phyloP scores from a whole-genome alignment of 2,329 filamentous ascomycete genomes.

The Talaromyces marneffei region DNA sequence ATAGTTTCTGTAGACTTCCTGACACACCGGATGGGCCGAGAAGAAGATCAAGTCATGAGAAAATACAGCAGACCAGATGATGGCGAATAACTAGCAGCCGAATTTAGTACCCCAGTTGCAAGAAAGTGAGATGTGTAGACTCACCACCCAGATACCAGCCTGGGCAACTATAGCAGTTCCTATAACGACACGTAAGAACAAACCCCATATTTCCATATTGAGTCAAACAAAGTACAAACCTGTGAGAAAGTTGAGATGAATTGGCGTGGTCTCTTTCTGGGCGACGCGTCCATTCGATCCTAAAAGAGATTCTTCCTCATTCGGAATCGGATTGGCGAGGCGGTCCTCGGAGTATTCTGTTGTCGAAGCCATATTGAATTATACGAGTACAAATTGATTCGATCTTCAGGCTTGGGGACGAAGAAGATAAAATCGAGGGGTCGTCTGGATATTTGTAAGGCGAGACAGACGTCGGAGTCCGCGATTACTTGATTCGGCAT shows the following conservation, averaged over 20 bases:
- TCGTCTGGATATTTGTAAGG: not conserved
- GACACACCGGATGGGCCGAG: slow-evolving; percentile 75
- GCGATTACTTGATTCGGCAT: not conserved
- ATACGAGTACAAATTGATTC: no score
- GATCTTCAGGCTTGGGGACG: no score
- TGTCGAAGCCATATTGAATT: slow-evolving; percentile 1
- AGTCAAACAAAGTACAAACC: slow-evolving; percentile 48
- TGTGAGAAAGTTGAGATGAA: slow-evolving; percentile 66
- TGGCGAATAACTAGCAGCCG: slow-evolving; percentile 54
- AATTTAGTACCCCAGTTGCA: not conserved
- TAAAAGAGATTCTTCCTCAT: slow-evolving; percentile 65
- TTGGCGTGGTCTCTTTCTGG: slow-evolving; percentile 45
- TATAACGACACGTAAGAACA: slow-evolving; percentile 30
- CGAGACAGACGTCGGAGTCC: not conserved
- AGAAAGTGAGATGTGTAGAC: slow-evolving; percentile 19
- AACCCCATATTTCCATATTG: not conserved
- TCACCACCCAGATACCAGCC: slow-evolving; percentile 64
- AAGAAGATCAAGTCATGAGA: slow-evolving; percentile 69
- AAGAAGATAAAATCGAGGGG: no score
- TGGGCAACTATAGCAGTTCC: slow-evolving; percentile 79
- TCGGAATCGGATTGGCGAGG: not conserved
- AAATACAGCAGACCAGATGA: slow-evolving; percentile 75
- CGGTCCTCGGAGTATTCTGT: not conserved
- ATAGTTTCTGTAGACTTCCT: slow-evolving; percentile 22
- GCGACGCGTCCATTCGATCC: slow-evolving; percentile 66